Evolutionary conservation across 352 stramenopile species (phyloP), one percentile per base, ranked within the genome.

Genomic region (Phytophthora pistaciae): DNA sequence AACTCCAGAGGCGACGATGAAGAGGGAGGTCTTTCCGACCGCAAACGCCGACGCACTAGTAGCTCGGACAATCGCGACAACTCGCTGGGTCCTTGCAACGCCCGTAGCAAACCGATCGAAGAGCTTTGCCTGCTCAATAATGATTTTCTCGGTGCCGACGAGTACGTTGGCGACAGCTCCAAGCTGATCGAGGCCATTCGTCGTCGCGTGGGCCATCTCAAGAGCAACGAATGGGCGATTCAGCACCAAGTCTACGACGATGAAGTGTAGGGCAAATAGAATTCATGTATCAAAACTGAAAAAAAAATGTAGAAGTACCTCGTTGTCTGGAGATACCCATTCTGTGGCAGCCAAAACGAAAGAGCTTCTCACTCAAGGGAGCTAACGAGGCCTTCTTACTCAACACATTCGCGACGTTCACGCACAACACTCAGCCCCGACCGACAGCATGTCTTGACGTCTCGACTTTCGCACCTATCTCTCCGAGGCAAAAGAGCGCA

Each of bases 171-270:
- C 16, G 61, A 78, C 10, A 80, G 68, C 46, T 72, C 63, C 1
- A 58, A 48, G 1, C 60, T 77, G 36, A 60, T 92, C 3, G 48
- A 70, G 6, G 53, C 55, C 0, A 69, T 94, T 11, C 70, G 68
- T 40, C 49, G 40, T 8, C 68, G 66, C 13, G 81, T 92, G n/a
- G 63, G 68, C 20, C 70, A 80, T 44, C 60, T 94, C 46, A 81
- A 65, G 29, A 93, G 80, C 29, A 93, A 93, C 56, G 77, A 86
- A 38, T 93, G 85, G 84, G 74, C 77, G 42, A 77, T 62, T 59
- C 82, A 82, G 56, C 79, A 84, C 23, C 90, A 88, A 68, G 88
- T 95, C n/a, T 95, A 95, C 67, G 88, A 95, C 36, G 88, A 95
- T 60, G 88, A 95, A 76, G 82, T 93, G 8, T 95, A 85, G 71